These are phyloP conservation scores for Quercus engelmannii DNA, from an alignment of 306 rosid species.

Conservation along the genomic window DNA sequence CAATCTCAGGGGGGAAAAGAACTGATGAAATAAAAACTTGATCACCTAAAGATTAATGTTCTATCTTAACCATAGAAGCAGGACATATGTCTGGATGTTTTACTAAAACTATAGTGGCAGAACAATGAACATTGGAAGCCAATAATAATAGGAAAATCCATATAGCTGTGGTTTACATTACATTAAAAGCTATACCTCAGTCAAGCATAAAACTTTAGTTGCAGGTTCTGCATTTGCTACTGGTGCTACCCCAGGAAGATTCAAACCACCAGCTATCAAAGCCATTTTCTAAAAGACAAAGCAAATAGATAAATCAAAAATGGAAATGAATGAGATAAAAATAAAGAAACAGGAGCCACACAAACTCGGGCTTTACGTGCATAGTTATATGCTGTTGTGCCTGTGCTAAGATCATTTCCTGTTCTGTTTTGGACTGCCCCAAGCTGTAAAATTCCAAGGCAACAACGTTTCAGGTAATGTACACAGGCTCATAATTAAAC, in stretches of 20 bases:
- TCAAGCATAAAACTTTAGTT: conserved; percentile 66
- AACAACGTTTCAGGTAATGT: neutral
- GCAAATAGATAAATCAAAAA: neutral
- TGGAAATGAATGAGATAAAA: neutral
- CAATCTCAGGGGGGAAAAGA: neutral
- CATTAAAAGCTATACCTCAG: conserved; percentile 43
- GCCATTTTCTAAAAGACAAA: conserved; percentile 48
- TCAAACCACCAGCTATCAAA: conserved; percentile 53
- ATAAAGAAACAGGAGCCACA: conserved; percentile 2
- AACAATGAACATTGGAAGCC: conserved; percentile 6
- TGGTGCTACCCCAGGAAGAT: conserved; percentile 31
- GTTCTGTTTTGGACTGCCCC: conserved; percentile 72
- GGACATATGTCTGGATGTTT: neutral
- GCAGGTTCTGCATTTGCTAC: conserved; percentile 36
- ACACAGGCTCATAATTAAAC: neutral
- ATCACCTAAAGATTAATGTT: neutral
- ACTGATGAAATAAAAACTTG: neutral
- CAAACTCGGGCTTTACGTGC: conserved; percentile 41
- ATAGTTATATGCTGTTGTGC: conserved; percentile 80
- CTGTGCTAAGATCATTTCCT: conserved; percentile 61
- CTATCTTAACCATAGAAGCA: neutral
- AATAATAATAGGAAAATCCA: neutral
- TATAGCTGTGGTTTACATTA: neutral
- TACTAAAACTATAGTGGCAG: neutral
- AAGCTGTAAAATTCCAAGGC: conserved; percentile 29